Base-by-base conservation (phyloP, 192 early-diverging fungal species). In the Diversispora epigaea region DNA sequence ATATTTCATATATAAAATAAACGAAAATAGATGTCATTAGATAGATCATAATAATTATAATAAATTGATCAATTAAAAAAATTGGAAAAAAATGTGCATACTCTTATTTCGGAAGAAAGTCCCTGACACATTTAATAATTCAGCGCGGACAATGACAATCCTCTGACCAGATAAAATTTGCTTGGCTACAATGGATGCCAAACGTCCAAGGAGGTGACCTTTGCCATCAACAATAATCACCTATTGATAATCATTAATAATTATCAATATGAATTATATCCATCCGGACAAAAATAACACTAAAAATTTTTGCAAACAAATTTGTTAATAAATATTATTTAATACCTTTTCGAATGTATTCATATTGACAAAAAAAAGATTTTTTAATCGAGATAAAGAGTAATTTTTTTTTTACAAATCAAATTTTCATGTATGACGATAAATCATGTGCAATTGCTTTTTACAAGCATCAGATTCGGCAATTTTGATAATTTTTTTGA, bases 21-120 rank as follows among this genome's bases (percentile, higher is more conserved):
- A 17, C 8, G n/a, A 60, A 11, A 21, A 46, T 67, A 22, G 9
- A 47, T 46, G 1, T 25, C 4, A 17, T 45, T n/a, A 65, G 14
- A 14, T 12, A 25, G 40, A 45, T 15, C 7, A 68, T 68, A 49
- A 11, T 15, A 68, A 49, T 46, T 17, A n/a, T 49, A 6, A 49
- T 15, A 49, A 21, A 49, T 46, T 9, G 17, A 63, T 63, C 32
- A 63, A 63, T 17, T 40, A 14, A 15, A 15, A 32, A 61, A 61
- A 39, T 14, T 32, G 32, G 32, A 64, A 14, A 40, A 52, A 17
- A 52, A 52, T 3, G 49, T 49, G 91, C 89, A 86, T 87, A 94
- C 93, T 88, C 93, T 99, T 99, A 95, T 98, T 98, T 81, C 97
- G 89, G 93, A 97, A 98, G 93, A 95, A 98, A 77, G 93, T 89